Evolutionary conservation across 208 protist species (phyloP).

Genomic region (Trypanosoma rangeli): DNA sequence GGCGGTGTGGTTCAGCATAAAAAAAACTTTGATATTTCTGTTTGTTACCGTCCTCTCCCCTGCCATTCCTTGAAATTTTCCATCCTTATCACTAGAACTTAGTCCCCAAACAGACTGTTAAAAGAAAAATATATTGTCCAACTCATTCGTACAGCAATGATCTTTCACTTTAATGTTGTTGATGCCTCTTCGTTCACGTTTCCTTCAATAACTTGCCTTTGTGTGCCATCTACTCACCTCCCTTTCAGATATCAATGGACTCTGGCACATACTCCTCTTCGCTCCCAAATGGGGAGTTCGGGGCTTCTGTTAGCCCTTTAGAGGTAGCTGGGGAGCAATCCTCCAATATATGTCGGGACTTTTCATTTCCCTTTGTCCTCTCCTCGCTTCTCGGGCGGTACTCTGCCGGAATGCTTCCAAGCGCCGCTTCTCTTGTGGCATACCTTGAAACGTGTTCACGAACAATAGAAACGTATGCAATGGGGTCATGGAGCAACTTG

Average conservation of each 20-base stretch:
- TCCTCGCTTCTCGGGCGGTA: constrained; percentile 9
- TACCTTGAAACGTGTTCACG: constrained; percentile 67
- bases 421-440: constrained; percentile 59
- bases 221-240: constrained; percentile 4
- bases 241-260: constrained; percentile 69
- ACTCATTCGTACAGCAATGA: not conserved
- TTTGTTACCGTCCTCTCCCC: not conserved
- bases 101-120: not conserved
- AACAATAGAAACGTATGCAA: constrained; percentile 65
- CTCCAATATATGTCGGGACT: not conserved
- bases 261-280: constrained; percentile 77
- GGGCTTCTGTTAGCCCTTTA: constrained; percentile 21
- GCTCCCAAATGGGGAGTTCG: constrained; percentile 16
- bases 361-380: not conserved
- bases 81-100: not conserved
- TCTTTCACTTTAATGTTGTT: not conserved
- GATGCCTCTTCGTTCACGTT: not conserved
- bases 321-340: constrained; percentile 16
- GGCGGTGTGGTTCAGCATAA: not conserved
- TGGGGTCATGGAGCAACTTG: constrained; percentile 90
- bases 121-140: not conserved
- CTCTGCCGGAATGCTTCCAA: constrained; percentile 28
- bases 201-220: constrained; percentile 6
- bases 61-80: not conserved
- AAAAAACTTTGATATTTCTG: not conserved